Conservation (phyloP, 305 asterid genomes). For the Fraxinus xanthoxyloides region DNA sequence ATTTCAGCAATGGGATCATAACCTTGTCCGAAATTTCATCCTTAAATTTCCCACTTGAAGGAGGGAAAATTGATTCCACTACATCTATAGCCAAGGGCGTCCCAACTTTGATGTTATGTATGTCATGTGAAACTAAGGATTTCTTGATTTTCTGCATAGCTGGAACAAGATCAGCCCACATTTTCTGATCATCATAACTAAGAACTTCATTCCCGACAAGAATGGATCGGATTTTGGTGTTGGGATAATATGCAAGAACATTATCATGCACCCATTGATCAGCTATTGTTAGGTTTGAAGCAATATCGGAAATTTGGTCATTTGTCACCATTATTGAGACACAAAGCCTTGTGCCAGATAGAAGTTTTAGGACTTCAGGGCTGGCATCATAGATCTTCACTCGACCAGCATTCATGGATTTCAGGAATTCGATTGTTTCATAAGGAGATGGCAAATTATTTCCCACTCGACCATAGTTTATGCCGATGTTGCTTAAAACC, state of each 20-base stretch:
- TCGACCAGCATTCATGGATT: slow-evolving; percentile 36
- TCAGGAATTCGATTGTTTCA: slow-evolving; percentile 44
- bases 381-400: slow-evolving; percentile 68
- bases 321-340: slow-evolving; percentile 61
- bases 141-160: slow-evolving; percentile 56
- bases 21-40: slow-evolving; percentile 41
- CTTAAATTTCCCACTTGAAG: slow-evolving; percentile 64
- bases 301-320: slow-evolving; percentile 46
- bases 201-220: slow-evolving; percentile 75
- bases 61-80: slow-evolving; percentile 59
- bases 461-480: slow-evolving; percentile 67
- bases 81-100: slow-evolving; percentile 73
- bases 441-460: slow-evolving; percentile 56
- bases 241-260: slow-evolving; percentile 53
- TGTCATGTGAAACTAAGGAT: slow-evolving; percentile 29
- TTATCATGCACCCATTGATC: slow-evolving; percentile 55
- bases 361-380: slow-evolving; percentile 57
- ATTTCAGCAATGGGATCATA: slow-evolving; percentile 42
- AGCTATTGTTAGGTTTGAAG: slow-evolving; percentile 47
- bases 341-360: slow-evolving; percentile 49
- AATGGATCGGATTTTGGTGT: slow-evolving; percentile 53
- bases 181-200: slow-evolving; percentile 24
- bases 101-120: slow-evolving; percentile 66
- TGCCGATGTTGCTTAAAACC: slow-evolving; percentile 41
- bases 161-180: slow-evolving; percentile 66